Base-by-base conservation (phyloP, 495 filamentous ascomycete genomes). In the Bryoglossum gracile region DNA sequence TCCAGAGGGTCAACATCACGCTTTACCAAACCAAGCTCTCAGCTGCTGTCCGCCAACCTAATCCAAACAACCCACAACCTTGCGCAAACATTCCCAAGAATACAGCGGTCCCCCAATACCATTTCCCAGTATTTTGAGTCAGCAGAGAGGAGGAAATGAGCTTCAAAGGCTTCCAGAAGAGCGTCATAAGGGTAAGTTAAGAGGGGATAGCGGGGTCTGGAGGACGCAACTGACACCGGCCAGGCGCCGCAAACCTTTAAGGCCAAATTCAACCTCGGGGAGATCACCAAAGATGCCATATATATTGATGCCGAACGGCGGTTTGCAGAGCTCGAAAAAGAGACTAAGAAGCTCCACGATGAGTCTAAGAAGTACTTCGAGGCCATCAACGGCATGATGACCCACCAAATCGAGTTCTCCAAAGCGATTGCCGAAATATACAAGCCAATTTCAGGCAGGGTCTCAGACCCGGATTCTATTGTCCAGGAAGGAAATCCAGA, bases 391-490 rank as follows among this genome's bases (percentile, higher is more conserved):
- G 87, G 89, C 71, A 99, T 99, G 92, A 72, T 99, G 56, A 81
- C 72, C 66, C 89, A 95, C 69, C 92, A 99, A 68, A 96, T 97
- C 73, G 94, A 94, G 66, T 99, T 99, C 73, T 94, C 90, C 56
- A 83, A 95, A 70, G 87, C 88, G 26, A 84, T 92, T 68, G 83
- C 83, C 38, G 94, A 99, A 68, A 83, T 99, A 55, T 99, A 99
- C 73, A 95, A 94, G 62, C 92, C 92, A 40, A 97, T 99, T 55
- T 95, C 89, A 51, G 92, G 92, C 16, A 86, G 91, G 51, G 76
- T 94, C 61, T 96, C 91, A 28, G 92, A 97, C 69, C 94, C 92
- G 23, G 86, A 89, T 52, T 84, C 85, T 14, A 78, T 86, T 47
- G 71, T 83, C 25, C 69, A 76, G 17, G 82, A 92, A 68, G 92